Conservation (phyloP, 495 filamentous ascomycete genomes). For the Penicillium verhagenii region DNA sequence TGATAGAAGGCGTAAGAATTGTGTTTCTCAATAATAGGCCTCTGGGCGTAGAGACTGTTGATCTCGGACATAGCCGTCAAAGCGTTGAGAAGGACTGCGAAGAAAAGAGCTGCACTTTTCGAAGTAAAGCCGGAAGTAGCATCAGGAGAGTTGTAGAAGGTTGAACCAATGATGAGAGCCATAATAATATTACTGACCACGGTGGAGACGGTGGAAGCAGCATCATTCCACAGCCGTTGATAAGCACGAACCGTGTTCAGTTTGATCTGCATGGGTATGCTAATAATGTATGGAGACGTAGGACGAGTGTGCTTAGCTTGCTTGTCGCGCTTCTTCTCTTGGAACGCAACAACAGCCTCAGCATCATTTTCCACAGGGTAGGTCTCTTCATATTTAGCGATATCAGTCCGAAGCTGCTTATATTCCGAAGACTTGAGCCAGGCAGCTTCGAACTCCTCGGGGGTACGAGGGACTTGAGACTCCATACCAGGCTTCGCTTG, state of each 20-base stretch:
- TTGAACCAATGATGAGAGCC: conserved; percentile 74
- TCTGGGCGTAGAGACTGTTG: conserved; percentile 79
- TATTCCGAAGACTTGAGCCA: conserved; percentile 75
- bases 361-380: conserved; percentile 64
- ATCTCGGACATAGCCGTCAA: conserved; percentile 76
- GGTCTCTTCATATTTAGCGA: conserved; percentile 63
- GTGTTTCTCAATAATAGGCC: conserved; percentile 92
- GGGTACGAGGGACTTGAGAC: conserved; percentile 68
- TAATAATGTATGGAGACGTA: conserved; percentile 75
- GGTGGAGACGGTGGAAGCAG: conserved; percentile 64
- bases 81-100: conserved; percentile 81
- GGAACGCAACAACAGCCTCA: conserved; percentile 54
- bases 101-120: conserved; percentile 80
- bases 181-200: conserved; percentile 73
- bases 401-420: conserved; percentile 61
- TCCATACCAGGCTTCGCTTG: conserved; percentile 54
- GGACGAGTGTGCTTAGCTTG: conserved; percentile 55
- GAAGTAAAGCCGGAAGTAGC: conserved; percentile 70
- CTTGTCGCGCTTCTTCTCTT: conserved; percentile 58
- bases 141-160: conserved; percentile 73
- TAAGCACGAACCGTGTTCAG: conserved; percentile 77
- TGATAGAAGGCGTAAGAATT: conserved; percentile 88
- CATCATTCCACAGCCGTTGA: conserved; percentile 63
- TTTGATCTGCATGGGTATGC: conserved; percentile 64
- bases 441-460: conserved; percentile 70